Conservation (phyloP, 1,284 basidiomycete species). For the Blastosporella zonata region DNA sequence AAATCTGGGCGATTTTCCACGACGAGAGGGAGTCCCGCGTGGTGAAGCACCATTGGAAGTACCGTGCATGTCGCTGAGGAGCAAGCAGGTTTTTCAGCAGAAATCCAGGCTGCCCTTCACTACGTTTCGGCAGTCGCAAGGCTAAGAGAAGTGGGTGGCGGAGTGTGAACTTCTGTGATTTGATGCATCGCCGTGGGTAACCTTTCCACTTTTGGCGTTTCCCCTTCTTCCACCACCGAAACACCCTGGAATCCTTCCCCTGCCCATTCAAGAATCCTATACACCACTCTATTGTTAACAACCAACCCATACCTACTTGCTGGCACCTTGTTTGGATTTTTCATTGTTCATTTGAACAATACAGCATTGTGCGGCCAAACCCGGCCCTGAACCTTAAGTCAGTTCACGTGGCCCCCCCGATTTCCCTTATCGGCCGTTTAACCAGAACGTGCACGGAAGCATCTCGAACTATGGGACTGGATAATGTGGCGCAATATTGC, state of each 20-base stretch:
- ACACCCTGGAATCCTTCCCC: slow-evolving; percentile 19
- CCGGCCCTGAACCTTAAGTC: slow-evolving; percentile 15
- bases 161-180: slow-evolving; percentile 43
- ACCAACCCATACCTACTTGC: neutral
- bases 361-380: neutral
- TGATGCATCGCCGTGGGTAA: slow-evolving; percentile 29
- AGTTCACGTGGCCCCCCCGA: slow-evolving; percentile 17
- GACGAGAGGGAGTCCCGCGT: slow-evolving; percentile 54
- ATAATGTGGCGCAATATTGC: slow-evolving; percentile 16
- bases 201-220: slow-evolving; percentile 27
- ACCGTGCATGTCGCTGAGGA: slow-evolving; percentile 39
- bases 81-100: slow-evolving; percentile 32
- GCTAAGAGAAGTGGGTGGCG: slow-evolving; percentile 38
- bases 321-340: slow-evolving; percentile 7
- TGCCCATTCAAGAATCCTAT: slow-evolving; percentile 21
- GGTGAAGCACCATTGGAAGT: slow-evolving; percentile 42
- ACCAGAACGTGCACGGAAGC: neutral
- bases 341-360: neutral
- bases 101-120: slow-evolving; percentile 30
- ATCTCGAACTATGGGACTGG: neutral
- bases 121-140: slow-evolving; percentile 37
- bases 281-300: neutral
- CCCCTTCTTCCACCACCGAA: slow-evolving; percentile 16
- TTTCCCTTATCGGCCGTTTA: neutral
- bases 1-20: slow-evolving; percentile 54